These are phyloP conservation scores for Tulasnella sp. DNA, from an alignment of 768 basidiomycete genomes.

Conservation along the genomic window DNA sequence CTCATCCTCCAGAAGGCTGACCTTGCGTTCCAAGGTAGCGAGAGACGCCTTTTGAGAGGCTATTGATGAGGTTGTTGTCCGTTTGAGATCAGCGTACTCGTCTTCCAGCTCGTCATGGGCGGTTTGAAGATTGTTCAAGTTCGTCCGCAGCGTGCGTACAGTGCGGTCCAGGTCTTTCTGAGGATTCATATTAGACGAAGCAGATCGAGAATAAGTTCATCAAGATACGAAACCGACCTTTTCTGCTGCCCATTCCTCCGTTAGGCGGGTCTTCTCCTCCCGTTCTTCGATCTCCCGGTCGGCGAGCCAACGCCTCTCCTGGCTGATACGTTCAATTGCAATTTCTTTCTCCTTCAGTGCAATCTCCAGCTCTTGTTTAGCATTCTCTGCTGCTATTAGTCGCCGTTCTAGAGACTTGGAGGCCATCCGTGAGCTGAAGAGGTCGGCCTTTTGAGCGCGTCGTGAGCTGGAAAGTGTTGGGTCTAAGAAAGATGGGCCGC, in stretches of 20 bases:
- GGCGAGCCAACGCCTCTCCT: conserved; percentile 59
- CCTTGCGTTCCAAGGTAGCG: conserved; percentile 16
- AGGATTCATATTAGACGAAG: neutral
- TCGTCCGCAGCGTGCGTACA: conserved; percentile 43
- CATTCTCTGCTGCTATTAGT: conserved; percentile 51
- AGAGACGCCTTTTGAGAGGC: conserved; percentile 41
- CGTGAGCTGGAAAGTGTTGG: conserved; percentile 16
- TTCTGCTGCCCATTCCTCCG: conserved; percentile 44
- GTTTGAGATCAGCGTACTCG: conserved; percentile 42
- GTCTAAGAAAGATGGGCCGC: neutral
- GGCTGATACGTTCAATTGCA: conserved; percentile 56
- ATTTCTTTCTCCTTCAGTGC: conserved; percentile 60
- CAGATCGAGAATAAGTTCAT: conserved; percentile 28
- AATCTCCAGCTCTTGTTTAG: conserved; percentile 56
- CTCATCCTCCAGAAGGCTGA: conserved; percentile 21
- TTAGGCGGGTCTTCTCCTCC: conserved; percentile 56
- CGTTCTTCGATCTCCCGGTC: conserved; percentile 62
- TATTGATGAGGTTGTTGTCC: conserved; percentile 43
- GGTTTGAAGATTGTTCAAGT: conserved; percentile 46
- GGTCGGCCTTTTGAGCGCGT: conserved; percentile 18
- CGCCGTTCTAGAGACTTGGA: conserved; percentile 63
- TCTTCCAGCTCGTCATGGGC: conserved; percentile 57
- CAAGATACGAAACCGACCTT: conserved; percentile 41
- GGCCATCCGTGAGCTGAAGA: conserved; percentile 33
- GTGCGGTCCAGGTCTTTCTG: conserved; percentile 42